Evolutionary conservation across 306 rosid species (phyloP).

Genomic region (Ceratonia siliqua): DNA sequence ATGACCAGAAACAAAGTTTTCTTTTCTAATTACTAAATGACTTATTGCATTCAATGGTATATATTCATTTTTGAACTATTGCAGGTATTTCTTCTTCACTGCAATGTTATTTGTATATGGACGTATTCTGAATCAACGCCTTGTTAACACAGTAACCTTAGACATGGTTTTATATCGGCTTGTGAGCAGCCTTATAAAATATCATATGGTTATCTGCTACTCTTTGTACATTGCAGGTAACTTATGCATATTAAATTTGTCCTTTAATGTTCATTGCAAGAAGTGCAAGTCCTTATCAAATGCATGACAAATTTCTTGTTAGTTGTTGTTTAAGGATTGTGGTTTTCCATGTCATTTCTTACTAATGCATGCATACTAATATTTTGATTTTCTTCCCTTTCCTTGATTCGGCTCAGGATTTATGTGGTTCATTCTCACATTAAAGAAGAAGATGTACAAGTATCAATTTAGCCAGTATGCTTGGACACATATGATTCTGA

Average conservation of each 20-base stretch:
- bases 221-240: constrained; percentile 84
- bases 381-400: constrained; percentile 35
- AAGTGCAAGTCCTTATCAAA: constrained; percentile 31
- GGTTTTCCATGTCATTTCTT: constrained; percentile 21
- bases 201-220: constrained; percentile 93
- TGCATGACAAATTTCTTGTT: constrained; percentile 22
- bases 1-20: neutral
- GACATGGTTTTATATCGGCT: constrained; percentile 74
- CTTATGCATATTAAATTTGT: constrained; percentile 27
- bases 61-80: constrained; percentile 30
- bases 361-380: constrained; percentile 21
- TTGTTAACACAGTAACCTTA: constrained; percentile 83
- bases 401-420: constrained; percentile 68
- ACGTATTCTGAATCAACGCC: constrained; percentile 89
- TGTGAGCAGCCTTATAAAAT: constrained; percentile 83
- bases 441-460: constrained; percentile 98
- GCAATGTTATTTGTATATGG: constrained; percentile 97
- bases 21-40: constrained; percentile 6
- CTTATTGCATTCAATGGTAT: constrained; percentile 1
- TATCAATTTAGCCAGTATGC: constrained; percentile 99
- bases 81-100: constrained; percentile 98
- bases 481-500: constrained; percentile 99
- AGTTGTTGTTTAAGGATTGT: constrained; percentile 8
- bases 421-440: constrained; percentile 97
- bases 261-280: constrained; percentile 23